Evolutionary conservation across 2,329 filamentous ascomycete species (phyloP), one percentile per base, ranked within the genome.

Genomic region (Aspergillus japonicus): DNA sequence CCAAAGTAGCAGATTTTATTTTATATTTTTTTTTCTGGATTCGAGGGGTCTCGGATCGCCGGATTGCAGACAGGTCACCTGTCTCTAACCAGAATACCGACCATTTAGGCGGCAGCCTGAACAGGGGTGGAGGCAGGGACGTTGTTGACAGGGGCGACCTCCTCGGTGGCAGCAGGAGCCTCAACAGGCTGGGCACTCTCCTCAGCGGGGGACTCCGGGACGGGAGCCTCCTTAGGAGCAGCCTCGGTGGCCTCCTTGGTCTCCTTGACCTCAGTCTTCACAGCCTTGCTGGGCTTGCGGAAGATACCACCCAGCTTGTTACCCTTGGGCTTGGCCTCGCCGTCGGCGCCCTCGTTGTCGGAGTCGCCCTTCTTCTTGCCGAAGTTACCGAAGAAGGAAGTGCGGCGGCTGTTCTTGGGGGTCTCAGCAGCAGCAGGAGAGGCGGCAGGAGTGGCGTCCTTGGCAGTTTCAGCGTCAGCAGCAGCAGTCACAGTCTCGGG

Each of bases 371-470:
- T 82, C 75, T 80, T 80, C 72, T 79, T 74, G 60, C 80, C 78
- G 59, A 84, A 79, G 72, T 78, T 81, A 65, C 80, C 80, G 72
- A 85, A 85, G 72, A 80, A 78, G 69, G 82, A 85, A 68, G 77
- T 80, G 70, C 77, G 80, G 65, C 79, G 81, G 75, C 81, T 80
- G 64, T 79, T 76, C 71, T 80, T 79, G 61, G 71, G 73, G 29
- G 74, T 67, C 64, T 72, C 71, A 35, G 68, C 66, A 35, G 68
- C 67, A 35, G 67, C 66, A 24, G 73, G 64, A 21, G 73, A 64
- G 65, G 74, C 70, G 47, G 70, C 64, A 24, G 71, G 64, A 16
- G 70, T 62, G 24, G 68, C 59, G 12, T 71, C 68, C 69, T 78
- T 75, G 48, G 72, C 62, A 29, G 73, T 65, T 64, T 74, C 68